phyloP scores from a whole-genome alignment of 352 stramenopile genomes.

The Pythium sp. region DNA sequence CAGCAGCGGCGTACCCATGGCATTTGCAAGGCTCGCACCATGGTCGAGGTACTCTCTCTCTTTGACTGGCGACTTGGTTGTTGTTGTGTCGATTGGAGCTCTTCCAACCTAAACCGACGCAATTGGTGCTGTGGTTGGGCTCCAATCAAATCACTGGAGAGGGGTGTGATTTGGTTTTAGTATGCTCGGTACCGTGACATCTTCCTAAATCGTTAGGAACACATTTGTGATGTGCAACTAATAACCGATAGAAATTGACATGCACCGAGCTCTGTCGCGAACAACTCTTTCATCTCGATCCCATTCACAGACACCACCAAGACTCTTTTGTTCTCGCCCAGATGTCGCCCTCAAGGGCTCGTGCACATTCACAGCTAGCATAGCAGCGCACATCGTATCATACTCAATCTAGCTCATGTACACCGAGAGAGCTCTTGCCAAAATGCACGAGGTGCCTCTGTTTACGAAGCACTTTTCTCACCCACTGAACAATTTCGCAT shows the following conservation, averaged over 20 bases:
- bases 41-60: no score
- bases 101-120: neutral
- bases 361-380: no score
- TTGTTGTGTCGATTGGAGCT: neutral
- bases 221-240: neutral
- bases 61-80: conserved; percentile 5
- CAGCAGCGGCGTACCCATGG: neutral
- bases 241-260: neutral
- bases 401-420: neutral
- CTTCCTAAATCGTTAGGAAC: neutral
- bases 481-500: conserved; percentile 2
- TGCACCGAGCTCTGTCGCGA: no score
- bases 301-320: no score
- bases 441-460: neutral
- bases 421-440: neutral
- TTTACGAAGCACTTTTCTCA: conserved; percentile 10
- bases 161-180: conserved; percentile 2
- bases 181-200: neutral
- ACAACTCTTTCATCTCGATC: no score
- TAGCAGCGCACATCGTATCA: neutral
- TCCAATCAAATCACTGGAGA: conserved; percentile 13
- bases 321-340: no score
- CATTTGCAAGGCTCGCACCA: no score
- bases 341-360: no score
- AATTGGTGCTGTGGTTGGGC: neutral